Evolutionary conservation across 176 grass and related monocot genomes (phyloP).

Genomic region (Microstegium vimineum): DNA sequence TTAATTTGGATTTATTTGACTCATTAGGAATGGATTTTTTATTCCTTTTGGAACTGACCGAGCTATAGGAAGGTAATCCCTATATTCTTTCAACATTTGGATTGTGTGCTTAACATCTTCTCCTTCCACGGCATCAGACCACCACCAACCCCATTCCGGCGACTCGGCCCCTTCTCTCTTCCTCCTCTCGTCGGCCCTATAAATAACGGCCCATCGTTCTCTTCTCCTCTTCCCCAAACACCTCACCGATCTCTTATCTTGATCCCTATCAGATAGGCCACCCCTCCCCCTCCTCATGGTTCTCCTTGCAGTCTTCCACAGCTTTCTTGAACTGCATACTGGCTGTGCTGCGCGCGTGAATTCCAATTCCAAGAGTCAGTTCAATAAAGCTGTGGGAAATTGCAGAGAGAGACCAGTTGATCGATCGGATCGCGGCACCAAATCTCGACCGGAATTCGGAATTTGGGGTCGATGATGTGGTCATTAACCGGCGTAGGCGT

Average conservation of each 20-base stretch:
- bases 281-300: constrained; percentile 26
- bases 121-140: not conserved
- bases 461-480: not conserved
- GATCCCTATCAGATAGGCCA: too few relatives aligned
- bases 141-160: not conserved
- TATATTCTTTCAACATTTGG: constrained; percentile 72
- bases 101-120: constrained; percentile 45
- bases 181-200: not conserved
- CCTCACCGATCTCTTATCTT: not conserved
- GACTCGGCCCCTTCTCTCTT: not conserved
- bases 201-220: not conserved
- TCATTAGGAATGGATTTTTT: too few relatives aligned
- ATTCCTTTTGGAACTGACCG: too few relatives aligned
- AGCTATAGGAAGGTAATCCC: too few relatives aligned
- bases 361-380: constrained; percentile 36
- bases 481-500: not conserved
- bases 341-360: not conserved
- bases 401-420: constrained; percentile 55
- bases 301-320: constrained; percentile 98
- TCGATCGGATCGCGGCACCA: not conserved
- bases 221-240: not conserved
- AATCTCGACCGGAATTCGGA: not conserved
- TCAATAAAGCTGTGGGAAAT: constrained; percentile 99
- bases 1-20: too few relatives aligned
- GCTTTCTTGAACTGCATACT: constrained; percentile 98